A percentile compares a stretch with the other conserved stretches of the same genome.
phyloP scores from a whole-genome alignment of 108 stramenopile genomes.

The Stephanodiscus minutulus region DNA sequence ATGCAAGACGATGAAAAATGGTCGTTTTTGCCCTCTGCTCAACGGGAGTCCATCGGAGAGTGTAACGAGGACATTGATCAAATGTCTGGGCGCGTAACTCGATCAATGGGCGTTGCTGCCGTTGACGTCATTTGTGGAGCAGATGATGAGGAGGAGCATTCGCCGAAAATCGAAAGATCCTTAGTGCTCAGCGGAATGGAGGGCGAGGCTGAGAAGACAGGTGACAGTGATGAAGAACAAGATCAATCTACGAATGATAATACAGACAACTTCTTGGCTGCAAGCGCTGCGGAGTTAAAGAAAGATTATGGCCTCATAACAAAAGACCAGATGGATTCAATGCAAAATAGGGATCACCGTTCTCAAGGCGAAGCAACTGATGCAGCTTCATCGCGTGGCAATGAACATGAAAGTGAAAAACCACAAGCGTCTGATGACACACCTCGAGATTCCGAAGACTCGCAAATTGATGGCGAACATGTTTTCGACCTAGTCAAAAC shows the following conservation, averaged over 20 bases:
- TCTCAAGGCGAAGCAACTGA: not conserved
- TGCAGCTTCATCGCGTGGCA: not conserved
- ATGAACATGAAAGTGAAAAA: not conserved
- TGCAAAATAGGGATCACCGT: not conserved
- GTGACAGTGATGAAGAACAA: not conserved
- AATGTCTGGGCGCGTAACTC: not conserved
- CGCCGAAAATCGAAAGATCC: not conserved
- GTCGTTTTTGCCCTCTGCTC: slow-evolving; percentile 28
- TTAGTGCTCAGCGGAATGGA: not conserved
- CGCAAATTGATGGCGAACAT: not conserved
- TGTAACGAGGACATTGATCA: not conserved
- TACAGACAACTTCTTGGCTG: not conserved
- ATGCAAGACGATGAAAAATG: slow-evolving; percentile 34
- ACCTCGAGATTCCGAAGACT: not conserved
- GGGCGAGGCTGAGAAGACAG: not conserved
- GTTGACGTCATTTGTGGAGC: not conserved
- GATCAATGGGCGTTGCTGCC: slow-evolving; percentile 1
- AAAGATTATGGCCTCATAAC: not conserved
- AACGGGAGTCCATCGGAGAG: not conserved
- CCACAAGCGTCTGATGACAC: not conserved
- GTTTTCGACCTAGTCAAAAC: slow-evolving; percentile 15
- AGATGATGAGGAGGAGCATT: not conserved
- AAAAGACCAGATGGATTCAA: not conserved
- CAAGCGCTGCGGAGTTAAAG: not conserved
- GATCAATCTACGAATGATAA: not conserved